Conservation (phyloP, 805 yeast species). For the Spathaspora sp. region DNA sequence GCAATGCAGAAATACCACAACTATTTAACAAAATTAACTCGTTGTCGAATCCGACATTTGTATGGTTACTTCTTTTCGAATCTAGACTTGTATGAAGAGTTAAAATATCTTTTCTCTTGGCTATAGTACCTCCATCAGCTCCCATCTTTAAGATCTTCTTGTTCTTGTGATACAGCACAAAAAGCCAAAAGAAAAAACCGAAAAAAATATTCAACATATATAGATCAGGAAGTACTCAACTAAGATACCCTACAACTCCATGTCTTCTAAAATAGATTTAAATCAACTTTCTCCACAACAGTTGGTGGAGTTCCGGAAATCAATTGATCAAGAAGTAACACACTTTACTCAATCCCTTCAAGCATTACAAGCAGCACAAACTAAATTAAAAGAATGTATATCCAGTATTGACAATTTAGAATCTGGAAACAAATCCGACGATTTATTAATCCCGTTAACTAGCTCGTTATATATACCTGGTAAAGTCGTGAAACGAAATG, state of each 20-base stretch:
- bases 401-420: constrained; percentile 61
- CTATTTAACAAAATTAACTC: constrained; percentile 33
- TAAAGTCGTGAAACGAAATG: constrained; percentile 55
- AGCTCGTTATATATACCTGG: constrained; percentile 91
- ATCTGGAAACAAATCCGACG: constrained; percentile 27
- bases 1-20: constrained; percentile 46
- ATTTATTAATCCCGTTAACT: constrained; percentile 81
- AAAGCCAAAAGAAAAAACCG: background rate
- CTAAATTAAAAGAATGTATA: constrained; percentile 78
- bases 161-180: background rate
- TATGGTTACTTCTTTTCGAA: background rate
- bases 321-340: constrained; percentile 79
- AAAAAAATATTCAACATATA: background rate
- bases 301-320: constrained; percentile 75
- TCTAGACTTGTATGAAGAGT: constrained; percentile 16
- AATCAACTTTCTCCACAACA: constrained; percentile 77
- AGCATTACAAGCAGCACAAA: constrained; percentile 79
- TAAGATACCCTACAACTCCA: background rate
- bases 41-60: constrained; percentile 13
- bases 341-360: constrained; percentile 81
- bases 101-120: constrained; percentile 50
- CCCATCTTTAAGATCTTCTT: constrained; percentile 17
- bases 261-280: constrained; percentile 47
- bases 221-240: background rate
- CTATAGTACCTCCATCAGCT: constrained; percentile 74